Evolutionary conservation across 1,139 yeast genomes (phyloP), one percentile per base, ranked within the genome.

Genomic region (Geotrichum siamense): DNA sequence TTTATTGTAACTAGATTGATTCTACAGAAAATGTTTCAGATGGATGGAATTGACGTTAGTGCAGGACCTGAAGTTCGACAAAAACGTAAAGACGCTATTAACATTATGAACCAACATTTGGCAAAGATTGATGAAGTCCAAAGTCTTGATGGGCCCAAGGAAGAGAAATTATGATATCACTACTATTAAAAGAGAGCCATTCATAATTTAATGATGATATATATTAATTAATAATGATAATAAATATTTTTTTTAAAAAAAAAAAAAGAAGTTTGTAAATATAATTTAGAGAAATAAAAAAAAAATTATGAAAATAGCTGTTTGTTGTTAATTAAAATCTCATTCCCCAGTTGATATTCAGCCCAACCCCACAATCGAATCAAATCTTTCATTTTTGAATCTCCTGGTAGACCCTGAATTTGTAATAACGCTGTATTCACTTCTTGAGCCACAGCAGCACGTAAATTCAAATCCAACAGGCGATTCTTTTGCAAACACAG

Each of bases 401-500:
- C 63, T 1, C 61, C 60, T 26, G 55, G 52, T 39, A 58, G 50
- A 2, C 66, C 67, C 39, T 60, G 65, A 10, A 57, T 50, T 31
- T 55, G 55, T 38, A 67, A 53, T 13, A 67, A 54, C 13, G 65
- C 63, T 31, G 56, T 55, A 47, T 67, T 68, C 27, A 67, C 70
- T 4, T 58, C 52, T 6, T 57, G 53, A 2, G 71, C 71, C 10
- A 68, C 64, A 12, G 53, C 53, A n/a, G 54, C 51, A 5, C 71
- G 54, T 44, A 64, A 50, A 32, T 56, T 54, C 13, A 61, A 47
- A 48, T 63, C 67, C 58, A 65, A 50, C 33, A 65, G 53, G 58
- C 57, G n/a, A 64, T 60, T 1, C 57, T 60, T 30, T 59, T 70
- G 66, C 48, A 66, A 65, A 43, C 71, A 67, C 29, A 68, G 49